phyloP scores from a whole-genome alignment of 192 early-diverging fungal genomes.

The Gryganskiella cystojenkinii region DNA sequence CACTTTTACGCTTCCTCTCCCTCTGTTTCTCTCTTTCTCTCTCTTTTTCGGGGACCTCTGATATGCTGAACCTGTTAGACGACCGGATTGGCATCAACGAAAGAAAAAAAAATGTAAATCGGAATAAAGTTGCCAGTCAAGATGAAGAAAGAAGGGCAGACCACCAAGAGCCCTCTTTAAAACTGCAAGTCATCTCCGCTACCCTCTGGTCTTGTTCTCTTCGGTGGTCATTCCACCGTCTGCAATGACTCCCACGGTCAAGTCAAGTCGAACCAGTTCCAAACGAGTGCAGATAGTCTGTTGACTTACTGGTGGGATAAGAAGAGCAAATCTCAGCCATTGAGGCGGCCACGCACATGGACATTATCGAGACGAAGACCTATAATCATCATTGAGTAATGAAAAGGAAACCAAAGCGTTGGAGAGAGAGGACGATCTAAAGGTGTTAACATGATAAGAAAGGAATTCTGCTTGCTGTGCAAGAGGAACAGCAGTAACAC shows the following conservation, averaged over 20 bases:
- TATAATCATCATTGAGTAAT: not conserved
- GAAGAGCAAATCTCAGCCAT: conserved; percentile 63
- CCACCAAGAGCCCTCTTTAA: too few relatives aligned
- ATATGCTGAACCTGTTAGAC: conserved; percentile 36
- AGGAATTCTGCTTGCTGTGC: not conserved
- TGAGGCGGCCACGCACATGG: conserved; percentile 45
- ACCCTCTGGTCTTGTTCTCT: too few relatives aligned
- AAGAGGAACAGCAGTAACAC: not conserved
- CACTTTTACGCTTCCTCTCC: too few relatives aligned
- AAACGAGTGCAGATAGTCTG: too few relatives aligned
- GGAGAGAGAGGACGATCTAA: not conserved
- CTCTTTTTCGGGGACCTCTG: too few relatives aligned
- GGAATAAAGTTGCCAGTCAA: conserved; percentile 24
- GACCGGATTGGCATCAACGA: conserved; percentile 5
- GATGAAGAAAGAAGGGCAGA: not conserved
- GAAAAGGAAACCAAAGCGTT: not conserved
- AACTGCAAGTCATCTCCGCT: too few relatives aligned
- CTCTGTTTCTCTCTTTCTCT: too few relatives aligned
- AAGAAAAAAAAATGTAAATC: conserved; percentile 46
- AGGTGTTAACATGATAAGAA: conserved; percentile 3
- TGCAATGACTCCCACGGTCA: too few relatives aligned
- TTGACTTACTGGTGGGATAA: conserved; percentile 57
- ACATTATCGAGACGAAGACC: conserved; percentile 56
- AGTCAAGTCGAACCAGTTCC: too few relatives aligned
- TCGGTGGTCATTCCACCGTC: too few relatives aligned